These are phyloP conservation scores for Populus hybrid DNA, from an alignment of 441 rosid species.

Conservation along the genomic window DNA sequence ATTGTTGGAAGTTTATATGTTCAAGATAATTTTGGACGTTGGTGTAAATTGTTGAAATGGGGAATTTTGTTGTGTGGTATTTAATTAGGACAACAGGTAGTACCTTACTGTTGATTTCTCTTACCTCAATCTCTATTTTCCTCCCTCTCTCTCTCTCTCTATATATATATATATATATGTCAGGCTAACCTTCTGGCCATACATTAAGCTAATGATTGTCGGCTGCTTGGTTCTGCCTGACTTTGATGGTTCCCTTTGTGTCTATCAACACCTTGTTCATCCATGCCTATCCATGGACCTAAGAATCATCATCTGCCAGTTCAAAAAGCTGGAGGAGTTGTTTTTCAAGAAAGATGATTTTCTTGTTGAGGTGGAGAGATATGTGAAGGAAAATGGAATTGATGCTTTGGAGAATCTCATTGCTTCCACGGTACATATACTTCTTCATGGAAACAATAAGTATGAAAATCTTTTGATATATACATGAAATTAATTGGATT, in stretches of 20 bases:
- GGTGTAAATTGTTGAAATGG: neutral
- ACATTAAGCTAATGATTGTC: constrained; percentile 35
- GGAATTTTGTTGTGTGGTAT: neutral
- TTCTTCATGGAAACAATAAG: neutral
- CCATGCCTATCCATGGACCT: constrained; percentile 26
- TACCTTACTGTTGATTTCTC: neutral
- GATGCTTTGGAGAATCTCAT: constrained; percentile 30
- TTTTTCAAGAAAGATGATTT: too few species aligned
- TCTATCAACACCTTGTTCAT: constrained; percentile 36
- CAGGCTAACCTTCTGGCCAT: constrained; percentile 46
- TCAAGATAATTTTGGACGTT: neutral
- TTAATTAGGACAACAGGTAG: neutral
- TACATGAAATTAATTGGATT: neutral
- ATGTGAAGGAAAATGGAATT: constrained; percentile 26
- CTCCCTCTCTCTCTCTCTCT: neutral
- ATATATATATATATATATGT: neutral
- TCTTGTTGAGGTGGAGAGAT: constrained; percentile 24
- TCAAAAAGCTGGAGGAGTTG: constrained; percentile 19
- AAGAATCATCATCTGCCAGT: constrained; percentile 23
- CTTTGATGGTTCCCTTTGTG: constrained; percentile 42
- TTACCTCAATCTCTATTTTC: neutral
- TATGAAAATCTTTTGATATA: neutral
- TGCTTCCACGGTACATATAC: constrained; percentile 19
- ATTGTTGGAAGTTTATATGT: neutral
- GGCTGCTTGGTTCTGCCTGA: constrained; percentile 35